A percentile compares a stretch with the other conserved stretches of the same genome.
phyloP scores from a whole-genome alignment of 164 flowering plant species.

The Cinnamomum chago region DNA sequence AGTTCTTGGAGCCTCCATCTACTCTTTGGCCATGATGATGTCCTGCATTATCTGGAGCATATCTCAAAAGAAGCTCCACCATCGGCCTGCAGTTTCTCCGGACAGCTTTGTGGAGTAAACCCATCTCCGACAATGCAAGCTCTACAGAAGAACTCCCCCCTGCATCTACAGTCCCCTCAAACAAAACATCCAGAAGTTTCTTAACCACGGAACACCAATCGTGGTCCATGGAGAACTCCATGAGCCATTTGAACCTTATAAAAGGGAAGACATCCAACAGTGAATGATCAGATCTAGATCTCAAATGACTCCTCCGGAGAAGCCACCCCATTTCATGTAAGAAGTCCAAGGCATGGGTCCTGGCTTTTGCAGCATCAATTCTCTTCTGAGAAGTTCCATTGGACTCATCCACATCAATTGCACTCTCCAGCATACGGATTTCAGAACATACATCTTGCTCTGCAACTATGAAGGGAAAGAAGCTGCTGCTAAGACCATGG shows the following conservation, averaged over 20 bases:
- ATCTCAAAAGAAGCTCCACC: constrained; percentile 64
- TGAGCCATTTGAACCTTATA: constrained; percentile 54
- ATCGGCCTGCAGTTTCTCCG: constrained; percentile 51
- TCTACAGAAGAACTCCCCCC: constrained; percentile 41
- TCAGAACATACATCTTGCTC: constrained; percentile 72
- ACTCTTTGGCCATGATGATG: constrained; percentile 17
- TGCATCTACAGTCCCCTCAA: constrained; percentile 44
- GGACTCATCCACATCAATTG: constrained; percentile 34
- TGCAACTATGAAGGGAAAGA: constrained; percentile 84
- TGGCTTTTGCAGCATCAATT: constrained; percentile 21
- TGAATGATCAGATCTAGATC: constrained; percentile 34
- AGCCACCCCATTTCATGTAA: constrained; percentile 91
- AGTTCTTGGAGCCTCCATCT: constrained; percentile 7
- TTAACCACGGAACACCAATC: constrained; percentile 88
- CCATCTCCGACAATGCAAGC: constrained; percentile 44
- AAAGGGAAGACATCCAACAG: constrained; percentile 39
- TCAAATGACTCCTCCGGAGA: constrained; percentile 51
- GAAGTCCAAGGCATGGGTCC: constrained; percentile 55
- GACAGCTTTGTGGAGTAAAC: constrained; percentile 74
- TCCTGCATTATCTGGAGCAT: constrained; percentile 28
- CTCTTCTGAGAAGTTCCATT: constrained; percentile 15
- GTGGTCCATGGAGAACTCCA: constrained; percentile 74
- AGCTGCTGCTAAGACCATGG: constrained; percentile 57
- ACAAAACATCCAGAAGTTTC: constrained; percentile 55
- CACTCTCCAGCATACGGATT: constrained; percentile 60